Conservation (phyloP, 2,329 filamentous ascomycete species). For the Grosmannia clavigera region DNA sequence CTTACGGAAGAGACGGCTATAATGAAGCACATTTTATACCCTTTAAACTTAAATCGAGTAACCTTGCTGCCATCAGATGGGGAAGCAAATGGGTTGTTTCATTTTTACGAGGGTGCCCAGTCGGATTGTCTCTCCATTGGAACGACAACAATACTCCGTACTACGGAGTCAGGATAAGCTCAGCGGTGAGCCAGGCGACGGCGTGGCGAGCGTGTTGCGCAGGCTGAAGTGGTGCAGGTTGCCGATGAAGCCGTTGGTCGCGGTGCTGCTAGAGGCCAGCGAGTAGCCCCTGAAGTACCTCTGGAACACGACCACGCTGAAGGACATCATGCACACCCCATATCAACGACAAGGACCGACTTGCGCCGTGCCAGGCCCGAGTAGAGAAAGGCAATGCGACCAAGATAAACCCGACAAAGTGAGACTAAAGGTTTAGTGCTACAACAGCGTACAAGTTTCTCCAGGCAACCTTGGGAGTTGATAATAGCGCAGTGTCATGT, state of each 20-base stretch:
- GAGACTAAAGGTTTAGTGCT: no score
- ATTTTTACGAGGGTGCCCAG: background rate
- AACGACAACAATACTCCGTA: background rate
- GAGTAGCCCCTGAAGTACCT: conserved; percentile 99
- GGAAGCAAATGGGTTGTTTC: no score
- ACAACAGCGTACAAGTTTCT: no score
- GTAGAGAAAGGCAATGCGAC: conserved; percentile 84
- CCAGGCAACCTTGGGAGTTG: no score
- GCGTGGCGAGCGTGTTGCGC: conserved; percentile 66
- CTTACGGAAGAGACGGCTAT: background rate
- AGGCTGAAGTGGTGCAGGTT: conserved; percentile 83
- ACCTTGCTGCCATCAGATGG: background rate
- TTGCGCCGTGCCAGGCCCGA: conserved; percentile 95
- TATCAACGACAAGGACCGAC: conserved; percentile 86
- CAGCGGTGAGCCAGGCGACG: conserved; percentile 79
- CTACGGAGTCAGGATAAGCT: conserved; percentile 14
- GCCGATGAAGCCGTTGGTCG: conserved; percentile 83
- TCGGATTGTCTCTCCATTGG: background rate
- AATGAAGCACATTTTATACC: background rate
- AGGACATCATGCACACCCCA: conserved; percentile 92
- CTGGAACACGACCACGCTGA: conserved; percentile 86
- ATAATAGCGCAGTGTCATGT: background rate
- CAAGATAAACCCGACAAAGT: no score
- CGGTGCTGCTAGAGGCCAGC: conserved; percentile 72
- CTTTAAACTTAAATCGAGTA: background rate